Evolutionary conservation across 2,329 filamentous ascomycete genomes (phyloP), one percentile per base, ranked within the genome.

Genomic region (Phoma herbarum): DNA sequence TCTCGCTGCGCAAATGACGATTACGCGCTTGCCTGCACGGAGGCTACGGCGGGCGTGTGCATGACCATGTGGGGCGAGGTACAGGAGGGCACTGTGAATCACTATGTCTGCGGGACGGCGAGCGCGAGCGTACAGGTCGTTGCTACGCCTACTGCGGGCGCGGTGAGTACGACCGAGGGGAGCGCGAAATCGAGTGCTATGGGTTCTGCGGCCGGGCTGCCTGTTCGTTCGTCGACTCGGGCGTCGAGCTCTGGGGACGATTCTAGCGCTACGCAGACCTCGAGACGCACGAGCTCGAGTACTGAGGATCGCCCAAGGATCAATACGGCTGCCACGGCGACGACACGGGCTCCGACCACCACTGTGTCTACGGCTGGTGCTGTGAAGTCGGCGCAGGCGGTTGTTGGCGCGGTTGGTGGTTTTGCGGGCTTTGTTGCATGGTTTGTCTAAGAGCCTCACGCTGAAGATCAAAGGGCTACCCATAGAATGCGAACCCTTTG

Each of bases 101-200:
- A 66, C 52, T 61, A 59, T 28, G 62, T 63, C 3, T 66, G 64
- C 41, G 64, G 52, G 14, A 18, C 57, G 11, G 52, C 49, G 11
- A 56, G 46, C 20, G 53, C 53, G 16, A 57, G 39, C 3, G 56
- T 64, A 1, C 33, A 52, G 43, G 49, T 66, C 6, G 11, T 60
- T 23, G 42, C 54, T 35, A 57, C 37, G 11, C 25, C 57, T 14
- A 61, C 46, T 16, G 58, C 18, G 22, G 35, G 5, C 8, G 22
- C 25, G 8, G 41, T 10, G 16, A 55, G 46, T 54, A 45, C 18
- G 11, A 41, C 56, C 22, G 28, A 18, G 4, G n/a, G 39, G 25
- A n/a, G n/a, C n/a, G 46, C n/a, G 20, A 11, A 39, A 28, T 28
- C 26, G 9, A 28, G 26, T 9, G 26, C 26, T 23, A 33, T 26